A percentile compares a stretch with the other conserved stretches of the same genome.
Conservation (phyloP, 805 yeast genomes). For the Teunomyces lycoperdinae region DNA sequence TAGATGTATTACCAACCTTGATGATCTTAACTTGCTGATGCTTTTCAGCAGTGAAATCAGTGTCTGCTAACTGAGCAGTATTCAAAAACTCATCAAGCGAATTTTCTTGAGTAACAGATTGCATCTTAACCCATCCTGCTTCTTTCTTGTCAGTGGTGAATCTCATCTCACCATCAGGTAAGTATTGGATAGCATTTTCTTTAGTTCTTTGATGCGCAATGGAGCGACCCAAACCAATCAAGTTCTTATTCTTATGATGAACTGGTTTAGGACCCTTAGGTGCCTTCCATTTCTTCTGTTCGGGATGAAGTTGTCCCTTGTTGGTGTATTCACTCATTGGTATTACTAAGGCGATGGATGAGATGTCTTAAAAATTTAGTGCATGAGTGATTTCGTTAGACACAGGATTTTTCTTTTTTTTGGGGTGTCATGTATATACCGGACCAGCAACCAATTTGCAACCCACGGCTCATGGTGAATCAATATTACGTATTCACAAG, state of each 20-base stretch:
- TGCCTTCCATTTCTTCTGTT: conserved; percentile 72
- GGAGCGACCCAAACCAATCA: conserved; percentile 82
- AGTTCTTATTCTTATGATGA: conserved; percentile 77
- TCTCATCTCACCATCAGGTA: conserved; percentile 86
- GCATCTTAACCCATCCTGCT: conserved; percentile 83
- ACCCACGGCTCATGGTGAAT: too few relatives aligned
- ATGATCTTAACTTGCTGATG: conserved; percentile 80
- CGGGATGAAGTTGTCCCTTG: conserved; percentile 44
- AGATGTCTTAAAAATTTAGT: conserved; percentile 2
- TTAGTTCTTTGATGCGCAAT: conserved; percentile 69
- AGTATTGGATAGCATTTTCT: conserved; percentile 65
- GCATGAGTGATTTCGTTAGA: neutral
- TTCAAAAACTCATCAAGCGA: conserved; percentile 91
- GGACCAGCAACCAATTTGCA: too few relatives aligned
- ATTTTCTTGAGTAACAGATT: conserved; percentile 93
- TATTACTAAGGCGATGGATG: neutral
- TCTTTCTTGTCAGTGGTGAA: conserved; percentile 84
- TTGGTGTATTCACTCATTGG: conserved; percentile 24
- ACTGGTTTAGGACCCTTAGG: conserved; percentile 94
- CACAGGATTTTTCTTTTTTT: neutral
- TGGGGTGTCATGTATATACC: neutral
- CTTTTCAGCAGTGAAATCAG: conserved; percentile 92
- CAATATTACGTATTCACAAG: too few relatives aligned
- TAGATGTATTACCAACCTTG: conserved; percentile 56
- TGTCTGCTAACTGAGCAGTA: conserved; percentile 94